Evolutionary conservation across 441 rosid genomes (phyloP).

Genomic region (Capsella rubella): DNA sequence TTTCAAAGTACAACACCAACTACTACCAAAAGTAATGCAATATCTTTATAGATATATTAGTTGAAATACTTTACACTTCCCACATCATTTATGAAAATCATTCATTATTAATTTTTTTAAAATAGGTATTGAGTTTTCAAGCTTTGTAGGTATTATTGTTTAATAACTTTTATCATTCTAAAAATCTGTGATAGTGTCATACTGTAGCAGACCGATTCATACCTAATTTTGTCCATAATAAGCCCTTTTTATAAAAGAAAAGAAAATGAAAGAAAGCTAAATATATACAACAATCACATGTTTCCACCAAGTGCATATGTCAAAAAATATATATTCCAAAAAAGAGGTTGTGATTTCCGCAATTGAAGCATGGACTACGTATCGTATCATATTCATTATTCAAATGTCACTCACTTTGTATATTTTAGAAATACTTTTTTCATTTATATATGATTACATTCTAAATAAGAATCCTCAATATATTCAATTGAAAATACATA

Average conservation of each 20-base stretch:
- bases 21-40: background rate
- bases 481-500: slow-evolving; percentile 1
- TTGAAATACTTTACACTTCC: background rate
- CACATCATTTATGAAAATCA: background rate
- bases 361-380: slow-evolving; percentile 45
- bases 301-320: slow-evolving; percentile 26
- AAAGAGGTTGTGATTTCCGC: slow-evolving; percentile 45
- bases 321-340: slow-evolving; percentile 12
- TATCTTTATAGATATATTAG: background rate
- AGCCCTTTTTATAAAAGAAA: background rate
- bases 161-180: slow-evolving; percentile 1
- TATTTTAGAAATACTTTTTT: slow-evolving; percentile 10
- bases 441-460: background rate
- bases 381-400: slow-evolving; percentile 27
- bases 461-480: background rate
- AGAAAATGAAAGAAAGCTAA: slow-evolving; percentile 27
- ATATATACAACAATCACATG: slow-evolving; percentile 3
- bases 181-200: slow-evolving; percentile 12
- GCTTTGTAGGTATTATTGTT: background rate
- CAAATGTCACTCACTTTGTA: slow-evolving; percentile 33
- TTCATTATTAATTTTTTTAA: too few relatives aligned
- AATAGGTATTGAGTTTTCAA: background rate
- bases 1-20: background rate
- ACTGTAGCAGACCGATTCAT: slow-evolving; percentile 36
- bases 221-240: slow-evolving; percentile 42